Evolutionary conservation across 164 flowering plant genomes (phyloP).

Genomic region (Liquidambar formosana): DNA sequence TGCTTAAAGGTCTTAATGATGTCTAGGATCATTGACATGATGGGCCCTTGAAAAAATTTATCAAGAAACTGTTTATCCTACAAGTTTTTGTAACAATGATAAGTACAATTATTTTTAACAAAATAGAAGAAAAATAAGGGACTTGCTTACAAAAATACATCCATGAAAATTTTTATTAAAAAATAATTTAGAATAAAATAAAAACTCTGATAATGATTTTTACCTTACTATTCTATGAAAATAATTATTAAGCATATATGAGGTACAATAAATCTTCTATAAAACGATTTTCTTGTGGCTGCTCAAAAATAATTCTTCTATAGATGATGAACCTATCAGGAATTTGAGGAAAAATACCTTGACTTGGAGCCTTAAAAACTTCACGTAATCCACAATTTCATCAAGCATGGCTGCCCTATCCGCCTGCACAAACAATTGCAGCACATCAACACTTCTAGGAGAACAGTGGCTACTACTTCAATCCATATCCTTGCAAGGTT

Average conservation of each 20-base stretch:
- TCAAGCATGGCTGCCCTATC: slow-evolving; percentile 72
- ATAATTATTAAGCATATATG: not conserved
- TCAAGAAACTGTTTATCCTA: not conserved
- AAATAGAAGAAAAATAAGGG: too few species aligned
- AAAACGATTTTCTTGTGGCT: too few species aligned
- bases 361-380: slow-evolving; percentile 65
- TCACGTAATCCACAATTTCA: slow-evolving; percentile 66
- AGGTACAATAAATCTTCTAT: too few species aligned
- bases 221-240: not conserved
- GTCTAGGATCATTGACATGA: slow-evolving; percentile 6
- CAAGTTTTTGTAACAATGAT: not conserved
- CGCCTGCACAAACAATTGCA: slow-evolving; percentile 30
- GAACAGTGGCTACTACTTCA: not conserved
- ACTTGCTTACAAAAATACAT: too few species aligned
- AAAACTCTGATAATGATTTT: not conserved
- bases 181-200: too few species aligned
- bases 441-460: not conserved
- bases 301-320: too few species aligned
- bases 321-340: not conserved
- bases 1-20: slow-evolving; percentile 10
- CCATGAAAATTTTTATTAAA: not conserved
- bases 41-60: slow-evolving; percentile 15
- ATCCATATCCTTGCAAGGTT: not conserved
- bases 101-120: too few species aligned
- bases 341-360: slow-evolving; percentile 35